Percentiles rank a stretch among this genome's conserved stretches.
These are phyloP conservation scores for Dactylellina parvicollis DNA, from an alignment of 2,329 filamentous ascomycete species.

Conservation along the genomic window DNA sequence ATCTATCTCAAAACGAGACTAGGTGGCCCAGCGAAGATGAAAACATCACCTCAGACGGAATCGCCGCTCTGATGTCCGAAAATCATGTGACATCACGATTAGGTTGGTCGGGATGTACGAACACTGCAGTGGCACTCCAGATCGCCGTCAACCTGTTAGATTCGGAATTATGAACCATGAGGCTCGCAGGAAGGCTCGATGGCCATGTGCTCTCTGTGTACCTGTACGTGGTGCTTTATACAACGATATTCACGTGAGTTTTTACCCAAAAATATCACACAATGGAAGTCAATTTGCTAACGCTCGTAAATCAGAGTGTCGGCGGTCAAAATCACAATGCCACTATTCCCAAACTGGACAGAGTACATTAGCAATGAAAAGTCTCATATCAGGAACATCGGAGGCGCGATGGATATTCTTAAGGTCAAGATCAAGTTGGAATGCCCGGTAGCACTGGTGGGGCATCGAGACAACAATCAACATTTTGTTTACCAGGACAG, in stretches of 20 bases:
- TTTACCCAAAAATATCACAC: no score
- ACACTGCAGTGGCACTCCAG: no score
- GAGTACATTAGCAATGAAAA: neutral
- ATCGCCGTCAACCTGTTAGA: no score
- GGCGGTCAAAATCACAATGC: neutral
- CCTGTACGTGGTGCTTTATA: neutral
- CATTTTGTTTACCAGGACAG: neutral
- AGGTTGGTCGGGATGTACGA: no score
- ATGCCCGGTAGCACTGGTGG: slow-evolving; percentile 1
- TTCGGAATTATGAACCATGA: neutral
- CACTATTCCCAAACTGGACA: neutral
- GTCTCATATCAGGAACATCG: neutral
- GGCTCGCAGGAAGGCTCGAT: neutral
- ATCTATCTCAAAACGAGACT: no score
- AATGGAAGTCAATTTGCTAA: no score
- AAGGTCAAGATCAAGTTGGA: neutral
- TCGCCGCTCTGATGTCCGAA: no score
- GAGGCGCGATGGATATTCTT: slow-evolving; percentile 2
- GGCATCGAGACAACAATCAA: neutral
- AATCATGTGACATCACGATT: no score
- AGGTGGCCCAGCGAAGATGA: no score
- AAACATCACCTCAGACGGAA: no score
- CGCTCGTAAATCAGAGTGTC: neutral
- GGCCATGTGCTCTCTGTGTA: neutral
- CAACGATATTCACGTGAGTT: neutral